Evolutionary conservation across 768 basidiomycete genomes (phyloP).

Genomic region (Artomyces pyxidatus): DNA sequence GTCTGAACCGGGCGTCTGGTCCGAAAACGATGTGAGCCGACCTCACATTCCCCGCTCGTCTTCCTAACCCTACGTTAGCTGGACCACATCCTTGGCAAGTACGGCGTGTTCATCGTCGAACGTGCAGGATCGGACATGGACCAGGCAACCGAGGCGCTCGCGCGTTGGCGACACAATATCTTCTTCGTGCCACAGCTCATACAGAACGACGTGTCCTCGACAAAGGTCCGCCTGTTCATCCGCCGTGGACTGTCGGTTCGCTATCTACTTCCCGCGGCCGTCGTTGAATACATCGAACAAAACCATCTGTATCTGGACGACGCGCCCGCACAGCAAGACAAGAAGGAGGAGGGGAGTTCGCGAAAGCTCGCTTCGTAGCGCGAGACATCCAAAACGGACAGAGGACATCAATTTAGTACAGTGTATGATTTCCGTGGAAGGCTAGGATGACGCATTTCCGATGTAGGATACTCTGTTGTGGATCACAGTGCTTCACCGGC

Average conservation of each 20-base stretch:
- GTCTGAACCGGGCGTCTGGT: conserved; percentile 98
- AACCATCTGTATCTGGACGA: conserved; percentile 73
- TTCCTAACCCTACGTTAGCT: conserved; percentile 46
- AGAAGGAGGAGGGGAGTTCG: conserved; percentile 33
- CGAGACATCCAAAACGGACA: too few relatives aligned
- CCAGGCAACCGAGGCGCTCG: conserved; percentile 16
- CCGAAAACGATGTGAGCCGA: conserved; percentile 77
- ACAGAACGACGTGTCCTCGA: conserved; percentile 95
- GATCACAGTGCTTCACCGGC: too few relatives aligned
- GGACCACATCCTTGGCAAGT: conserved; percentile 91
- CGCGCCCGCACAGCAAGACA: conserved; percentile 25
- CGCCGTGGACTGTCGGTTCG: conserved; percentile 75
- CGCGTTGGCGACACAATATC: conserved; percentile 20
- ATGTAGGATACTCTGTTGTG: too few relatives aligned
- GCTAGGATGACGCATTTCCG: too few relatives aligned
- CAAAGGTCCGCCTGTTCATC: conserved; percentile 80
- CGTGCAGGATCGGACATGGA: conserved; percentile 68
- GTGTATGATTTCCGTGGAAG: too few relatives aligned
- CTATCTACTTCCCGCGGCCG: conserved; percentile 85
- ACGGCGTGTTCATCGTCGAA: conserved; percentile 93
- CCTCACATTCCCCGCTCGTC: conserved; percentile 6
- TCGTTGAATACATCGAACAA: conserved; percentile 91
- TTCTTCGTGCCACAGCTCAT: conserved; percentile 90
- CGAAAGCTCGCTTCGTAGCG: too few relatives aligned
- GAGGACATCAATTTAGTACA: too few relatives aligned